Evolutionary conservation across 1,284 basidiomycete genomes (phyloP), one percentile per base, ranked within the genome.

Genomic region (Apiotrichum siamense): DNA sequence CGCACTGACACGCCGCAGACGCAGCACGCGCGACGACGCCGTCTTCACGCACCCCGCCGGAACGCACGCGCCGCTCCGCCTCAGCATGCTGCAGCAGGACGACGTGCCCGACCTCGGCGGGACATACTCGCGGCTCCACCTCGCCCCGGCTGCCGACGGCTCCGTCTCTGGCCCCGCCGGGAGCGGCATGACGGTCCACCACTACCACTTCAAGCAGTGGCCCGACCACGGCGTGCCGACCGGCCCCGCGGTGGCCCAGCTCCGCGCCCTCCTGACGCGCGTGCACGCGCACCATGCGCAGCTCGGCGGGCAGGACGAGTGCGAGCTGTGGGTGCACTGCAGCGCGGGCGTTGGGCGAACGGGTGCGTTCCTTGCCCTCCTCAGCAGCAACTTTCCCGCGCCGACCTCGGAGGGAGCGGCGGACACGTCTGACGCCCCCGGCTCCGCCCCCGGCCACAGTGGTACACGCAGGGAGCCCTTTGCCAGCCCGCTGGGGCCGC

Each of bases 261-360:
- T 73, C 27, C 44, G 52, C 21, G 32, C 37, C 27, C 50, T 72
- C 33, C 55, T 71, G 10, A 20, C 35, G 26, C 58, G 62, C 38
- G 53, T 71, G 46, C 41, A 38, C n/a, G 27, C 43, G n/a, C 48
- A 44, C 42, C 54, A 57, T 32, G 47, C 52, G 23, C 49, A 50
- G n/a, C 36, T 59, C 11, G 59, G 56, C 11, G 57, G 51, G 13
- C 47, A 46, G 39, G 54, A 54, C 9, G 23, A 44, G 17, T 63
- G 64, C 39, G 70, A 73, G 54, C 61, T 71, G 10, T 73, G 70
- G 70, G 67, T 70, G 3, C 70, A 73, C 47, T 73, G 70, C 41
- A 70, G 70, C 53, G 70, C 70, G 2, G 70, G 70, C 15, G 65
- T 73, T 3, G 70, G 70, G 5, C 52, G 70, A 11, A 73, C 69